A percentile compares a stretch with the other conserved stretches of the same genome.
Conservation (phyloP, 2,329 filamentous ascomycete genomes). For the Aspergillus texensis region DNA sequence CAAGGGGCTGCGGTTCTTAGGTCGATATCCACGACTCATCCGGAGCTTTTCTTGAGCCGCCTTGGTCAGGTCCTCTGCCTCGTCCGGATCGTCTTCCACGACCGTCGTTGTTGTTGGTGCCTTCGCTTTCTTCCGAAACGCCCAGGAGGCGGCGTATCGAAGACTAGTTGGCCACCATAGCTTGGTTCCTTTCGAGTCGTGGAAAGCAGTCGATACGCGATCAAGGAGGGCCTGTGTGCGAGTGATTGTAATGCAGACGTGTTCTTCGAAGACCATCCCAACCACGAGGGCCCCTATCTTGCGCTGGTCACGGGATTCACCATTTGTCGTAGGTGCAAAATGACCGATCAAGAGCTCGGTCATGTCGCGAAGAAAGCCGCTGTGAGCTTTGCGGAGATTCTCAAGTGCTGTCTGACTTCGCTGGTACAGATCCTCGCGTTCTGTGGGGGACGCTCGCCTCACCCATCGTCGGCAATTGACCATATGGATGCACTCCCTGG, state of each 20-base stretch:
- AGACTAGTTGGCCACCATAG: conserved; percentile 51
- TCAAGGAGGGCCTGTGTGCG: conserved; percentile 32
- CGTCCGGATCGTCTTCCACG: conserved; percentile 28
- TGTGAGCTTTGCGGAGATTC: conserved; percentile 29
- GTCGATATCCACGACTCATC: conserved; percentile 37
- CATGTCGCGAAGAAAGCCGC: conserved; percentile 33
- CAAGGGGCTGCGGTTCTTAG: conserved; percentile 28
- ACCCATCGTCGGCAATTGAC: conserved; percentile 36
- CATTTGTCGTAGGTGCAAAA: not conserved
- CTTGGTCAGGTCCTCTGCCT: conserved; percentile 35
- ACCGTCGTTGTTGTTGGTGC: conserved; percentile 25
- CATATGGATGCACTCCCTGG: conserved; percentile 31
- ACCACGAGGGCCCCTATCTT: conserved; percentile 47
- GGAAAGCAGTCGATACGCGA: conserved; percentile 41
- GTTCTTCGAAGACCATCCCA: conserved; percentile 53
- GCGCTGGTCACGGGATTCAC: conserved; percentile 22
- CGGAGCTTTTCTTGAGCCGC: conserved; percentile 42
- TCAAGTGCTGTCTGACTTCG: conserved; percentile 24
- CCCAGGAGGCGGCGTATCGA: conserved; percentile 45
- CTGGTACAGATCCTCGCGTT: conserved; percentile 24
- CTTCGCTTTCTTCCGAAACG: conserved; percentile 31
- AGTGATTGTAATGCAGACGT: conserved; percentile 31
- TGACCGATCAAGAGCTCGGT: conserved; percentile 44
- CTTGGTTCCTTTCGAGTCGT: conserved; percentile 36
- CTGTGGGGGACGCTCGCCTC: conserved; percentile 22